Base-by-base conservation (phyloP, 768 basidiomycete genomes). In the Lyophyllum decastes region DNA sequence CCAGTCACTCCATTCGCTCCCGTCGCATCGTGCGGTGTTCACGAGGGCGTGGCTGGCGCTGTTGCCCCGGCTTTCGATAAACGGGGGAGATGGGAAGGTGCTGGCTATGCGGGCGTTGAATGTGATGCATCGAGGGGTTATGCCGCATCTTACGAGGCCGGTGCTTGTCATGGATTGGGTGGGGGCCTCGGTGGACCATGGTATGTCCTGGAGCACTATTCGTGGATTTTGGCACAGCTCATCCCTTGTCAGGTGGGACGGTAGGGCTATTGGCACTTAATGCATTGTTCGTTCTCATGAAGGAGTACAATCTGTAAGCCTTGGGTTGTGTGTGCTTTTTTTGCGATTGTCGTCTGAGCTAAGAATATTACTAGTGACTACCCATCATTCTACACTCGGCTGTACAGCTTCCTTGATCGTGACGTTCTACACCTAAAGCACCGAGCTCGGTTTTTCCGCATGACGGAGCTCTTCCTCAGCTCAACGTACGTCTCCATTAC, bases 121-220 rank as follows among this genome's bases (percentile, higher is more conserved):
- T 64, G 78, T 95, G 27, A 86, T 96, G 80, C 94, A 96, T 70
- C 78, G 85, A 12, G 85, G 88, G 5, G 88, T 95, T 12, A 73
- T 96, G 69, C 95, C 95, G 0, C 87, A 94, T 70, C 69, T 95
- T 47, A 93, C 90, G 0, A 73, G 90, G 38, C 86, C 90, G 0
- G 77, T 91, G 48, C 72, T 92, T 50, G 81, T 90, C n/a, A 94
- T 94, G 89, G 94, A 96, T 69, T 97, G 94, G 92, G 81, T 96
- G 38, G 84, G 87, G 25, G 84, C 84, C 2, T 92, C 90, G 62
- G 88, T 94, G 12, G 93, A 95, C 68, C 78, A 83, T 63, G 94
- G 93, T 88, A 54, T 60, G 84, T 69, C 14, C 22, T 2, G 27
- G 26, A 26, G 57, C 25, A 7, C 46, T 12, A 10, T 57, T 11